Base-by-base conservation (phyloP, 768 basidiomycete species). In the Xanthoconium stramineum region DNA sequence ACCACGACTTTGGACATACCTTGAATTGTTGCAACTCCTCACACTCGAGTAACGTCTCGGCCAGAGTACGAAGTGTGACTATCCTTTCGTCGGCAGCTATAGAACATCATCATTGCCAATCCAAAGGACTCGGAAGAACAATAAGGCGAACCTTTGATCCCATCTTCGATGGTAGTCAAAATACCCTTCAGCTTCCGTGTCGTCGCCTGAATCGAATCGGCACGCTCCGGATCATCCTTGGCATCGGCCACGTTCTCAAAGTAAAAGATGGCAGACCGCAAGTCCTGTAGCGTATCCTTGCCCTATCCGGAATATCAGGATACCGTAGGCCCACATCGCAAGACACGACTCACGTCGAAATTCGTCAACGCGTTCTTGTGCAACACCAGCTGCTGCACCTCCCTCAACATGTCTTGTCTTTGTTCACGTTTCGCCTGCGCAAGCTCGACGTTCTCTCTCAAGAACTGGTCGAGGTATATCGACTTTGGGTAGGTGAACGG, bases 381-480 rank as follows among this genome's bases (percentile, higher is more conserved):
- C 52, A 64, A 64, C 24, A 69, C 73, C 33, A 89, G 67, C 32
- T 69, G 72, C 50, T 77, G 73, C 24, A 85, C 78, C 52, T 86
- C 78, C 17, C 72, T 74, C 8, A 73, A 57, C 52, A 85, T 75
- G 29, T 77, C 72, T 13, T 70, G 66, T 61, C 71, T 74, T 42
- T 70, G 57, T 40, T 11, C 56, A 33, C 74, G 61, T 61, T 76
- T 77, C 45, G 65, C 62, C 14, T 69, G 67, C 13, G 78, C 74
- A 29, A 78, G 61, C 9, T 76, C 76, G 5, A 81, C 61, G 40
- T 88, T 89, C 48, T 78, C 76, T 47, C 75, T 75, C 59, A 91
- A 60, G 61, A 90, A 93, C 49, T 84, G 82, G 65, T 93, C 91
- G 45, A 92, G 74, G 66, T 83, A 90, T 46, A 93, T 74, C 19